Percentiles rank a stretch among this genome's conserved stretches.
Conservation (phyloP, 805 yeast genomes). For the Torulaspora delbrueckii region DNA sequence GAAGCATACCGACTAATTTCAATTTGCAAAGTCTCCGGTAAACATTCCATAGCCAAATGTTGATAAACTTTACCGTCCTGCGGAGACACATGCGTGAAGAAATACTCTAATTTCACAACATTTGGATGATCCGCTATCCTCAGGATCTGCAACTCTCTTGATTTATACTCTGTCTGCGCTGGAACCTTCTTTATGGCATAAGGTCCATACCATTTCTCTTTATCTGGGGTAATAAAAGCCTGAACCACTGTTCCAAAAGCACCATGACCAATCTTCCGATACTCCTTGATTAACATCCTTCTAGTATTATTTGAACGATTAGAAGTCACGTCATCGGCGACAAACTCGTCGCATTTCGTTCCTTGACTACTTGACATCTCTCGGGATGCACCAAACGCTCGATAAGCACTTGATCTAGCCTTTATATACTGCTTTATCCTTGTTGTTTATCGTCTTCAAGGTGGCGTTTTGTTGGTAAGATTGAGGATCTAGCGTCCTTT, state of each 20-base stretch:
- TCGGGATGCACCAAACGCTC: not conserved
- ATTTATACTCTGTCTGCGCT: constrained; percentile 81
- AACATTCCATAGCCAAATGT: constrained; percentile 80
- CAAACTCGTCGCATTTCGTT: constrained; percentile 38
- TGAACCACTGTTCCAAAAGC: constrained; percentile 84
- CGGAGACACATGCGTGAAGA: constrained; percentile 62
- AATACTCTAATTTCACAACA: constrained; percentile 62
- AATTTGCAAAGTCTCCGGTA: constrained; percentile 72
- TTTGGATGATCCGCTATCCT: constrained; percentile 77
- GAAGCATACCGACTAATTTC: constrained; percentile 68
- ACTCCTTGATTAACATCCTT: constrained; percentile 66
- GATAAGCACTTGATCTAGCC: not conserved
- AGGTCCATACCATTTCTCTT: constrained; percentile 63
- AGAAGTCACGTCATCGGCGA: constrained; percentile 58
- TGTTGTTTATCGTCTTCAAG: not conserved
- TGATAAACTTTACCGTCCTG: constrained; percentile 65
- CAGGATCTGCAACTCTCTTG: constrained; percentile 72
- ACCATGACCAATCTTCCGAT: constrained; percentile 76
- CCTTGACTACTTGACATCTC: constrained; percentile 10
- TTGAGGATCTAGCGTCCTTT: not conserved
- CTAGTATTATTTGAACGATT: constrained; percentile 48
- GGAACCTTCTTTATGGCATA: constrained; percentile 82
- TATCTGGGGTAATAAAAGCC: constrained; percentile 49
- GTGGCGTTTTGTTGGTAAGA: constrained; percentile 3
- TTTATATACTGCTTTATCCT: not conserved